Evolutionary conservation across 1,139 yeast species (phyloP).

Genomic region (Suhomyces anneliseae): DNA sequence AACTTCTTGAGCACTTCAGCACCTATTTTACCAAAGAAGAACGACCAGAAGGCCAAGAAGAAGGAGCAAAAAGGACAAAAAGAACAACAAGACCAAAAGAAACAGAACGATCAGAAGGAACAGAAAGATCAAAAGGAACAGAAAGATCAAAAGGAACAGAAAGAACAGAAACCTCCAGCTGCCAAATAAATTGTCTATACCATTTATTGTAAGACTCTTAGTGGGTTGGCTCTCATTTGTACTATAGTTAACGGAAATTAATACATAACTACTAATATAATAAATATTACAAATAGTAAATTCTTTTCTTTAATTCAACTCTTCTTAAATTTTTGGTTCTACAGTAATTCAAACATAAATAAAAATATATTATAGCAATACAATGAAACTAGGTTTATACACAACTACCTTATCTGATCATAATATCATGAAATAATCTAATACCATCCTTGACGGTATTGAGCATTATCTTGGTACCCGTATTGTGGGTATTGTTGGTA

Average conservation of each 20-base stretch:
- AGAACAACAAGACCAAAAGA: too few relatives aligned
- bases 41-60: conserved; percentile 22
- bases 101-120: conserved; percentile 4
- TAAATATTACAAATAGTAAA: too few relatives aligned
- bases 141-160: not conserved
- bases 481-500: conserved; percentile 55
- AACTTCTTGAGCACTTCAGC: conserved; percentile 43
- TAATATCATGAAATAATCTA: conserved; percentile 4
- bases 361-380: not conserved
- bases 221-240: too few relatives aligned
- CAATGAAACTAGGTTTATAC: not conserved
- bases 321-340: not conserved
- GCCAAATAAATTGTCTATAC: not conserved
- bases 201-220: too few relatives aligned
- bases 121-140: not conserved
- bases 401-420: not conserved
- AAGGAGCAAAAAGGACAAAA: not conserved
- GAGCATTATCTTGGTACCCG: conserved; percentile 47
- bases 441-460: conserved; percentile 32
- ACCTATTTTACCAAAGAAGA: conserved; percentile 32
- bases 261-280: too few relatives aligned
- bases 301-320: too few relatives aligned
- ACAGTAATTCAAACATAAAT: not conserved
- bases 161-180: not conserved
- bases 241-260: too few relatives aligned